Percentiles rank a stretch among this genome's conserved stretches.
Conservation (phyloP, 73 alveolate species). For the Tetrahymena borealis region DNA sequence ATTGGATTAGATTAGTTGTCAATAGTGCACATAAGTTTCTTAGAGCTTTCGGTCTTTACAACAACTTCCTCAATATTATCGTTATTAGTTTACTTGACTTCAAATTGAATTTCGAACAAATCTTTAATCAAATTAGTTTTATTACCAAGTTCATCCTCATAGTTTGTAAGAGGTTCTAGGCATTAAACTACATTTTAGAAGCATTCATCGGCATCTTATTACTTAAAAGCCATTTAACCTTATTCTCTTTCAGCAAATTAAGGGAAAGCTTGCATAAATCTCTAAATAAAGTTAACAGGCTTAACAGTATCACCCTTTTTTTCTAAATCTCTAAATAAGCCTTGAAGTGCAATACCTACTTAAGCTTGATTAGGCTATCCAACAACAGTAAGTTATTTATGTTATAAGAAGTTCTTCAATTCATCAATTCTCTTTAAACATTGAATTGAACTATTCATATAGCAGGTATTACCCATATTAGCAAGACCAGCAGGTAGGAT, state of each 20-base stretch:
- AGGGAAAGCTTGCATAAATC: slow-evolving; percentile 77
- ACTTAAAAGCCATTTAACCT: slow-evolving; percentile 74
- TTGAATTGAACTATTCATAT: slow-evolving; percentile 89
- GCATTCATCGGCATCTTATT: slow-evolving; percentile 98
- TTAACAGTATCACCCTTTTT: slow-evolving; percentile 21
- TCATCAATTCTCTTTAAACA: slow-evolving; percentile 85
- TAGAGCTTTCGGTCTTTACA: slow-evolving; percentile 52
- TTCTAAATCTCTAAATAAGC: slow-evolving; percentile 5
- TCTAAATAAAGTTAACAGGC: slow-evolving; percentile 47
- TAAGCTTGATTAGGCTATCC: slow-evolving; percentile 54
- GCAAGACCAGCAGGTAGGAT: slow-evolving; percentile 83
- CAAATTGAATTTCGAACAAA: slow-evolving; percentile 82
- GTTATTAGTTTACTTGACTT: slow-evolving; percentile 39
- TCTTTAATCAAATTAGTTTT: slow-evolving; percentile 66
- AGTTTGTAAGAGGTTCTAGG: slow-evolving; percentile 50
- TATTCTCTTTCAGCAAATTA: slow-evolving; percentile 82
- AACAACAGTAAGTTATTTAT: slow-evolving; percentile 53
- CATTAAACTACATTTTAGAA: slow-evolving; percentile 65
- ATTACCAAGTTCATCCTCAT: slow-evolving; percentile 62
- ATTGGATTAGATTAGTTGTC: slow-evolving; percentile 76
- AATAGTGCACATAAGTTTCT: slow-evolving; percentile 80
- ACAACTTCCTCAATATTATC: slow-evolving; percentile 12
- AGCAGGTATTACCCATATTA: slow-evolving; percentile 96
- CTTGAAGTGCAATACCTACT: slow-evolving; percentile 12
- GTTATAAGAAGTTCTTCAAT: slow-evolving; percentile 64